These are phyloP conservation scores for Nannochloris sp. DNA, from an alignment of 139 green algal species.

Conservation along the genomic window DNA sequence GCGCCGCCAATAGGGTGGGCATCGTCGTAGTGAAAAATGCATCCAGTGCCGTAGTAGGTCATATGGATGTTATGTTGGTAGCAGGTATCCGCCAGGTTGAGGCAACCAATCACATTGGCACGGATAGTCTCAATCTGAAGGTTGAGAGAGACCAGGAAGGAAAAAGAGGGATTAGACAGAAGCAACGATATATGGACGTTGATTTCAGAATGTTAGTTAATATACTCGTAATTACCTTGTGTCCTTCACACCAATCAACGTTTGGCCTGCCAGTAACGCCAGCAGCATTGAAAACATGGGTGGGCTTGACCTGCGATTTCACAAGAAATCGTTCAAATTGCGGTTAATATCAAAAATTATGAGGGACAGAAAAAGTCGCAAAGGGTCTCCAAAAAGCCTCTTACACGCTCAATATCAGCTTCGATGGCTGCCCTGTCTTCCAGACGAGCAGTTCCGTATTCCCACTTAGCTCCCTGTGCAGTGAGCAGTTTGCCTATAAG, in stretches of 20 bases:
- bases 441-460: slow-evolving; percentile 75
- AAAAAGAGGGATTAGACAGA: no score
- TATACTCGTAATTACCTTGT: no score
- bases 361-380: no score
- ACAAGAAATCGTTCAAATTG: no score
- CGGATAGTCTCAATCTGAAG: slow-evolving; percentile 85
- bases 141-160: no score
- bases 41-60: slow-evolving; percentile 93
- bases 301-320: slow-evolving; percentile 85
- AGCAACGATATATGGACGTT: no score
- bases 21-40: slow-evolving; percentile 98
- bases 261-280: slow-evolving; percentile 93
- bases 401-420: slow-evolving; percentile 78
- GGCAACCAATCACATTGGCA: slow-evolving; percentile 88
- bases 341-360: no score
- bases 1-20: slow-evolving; percentile 58
- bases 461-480: slow-evolving; percentile 67
- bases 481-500: slow-evolving; percentile 72
- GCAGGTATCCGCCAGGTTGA: slow-evolving; percentile 85
- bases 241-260: slow-evolving; percentile 97
- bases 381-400: no score
- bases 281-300: slow-evolving; percentile 91
- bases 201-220: no score
- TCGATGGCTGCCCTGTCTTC: slow-evolving; percentile 78
- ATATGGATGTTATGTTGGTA: slow-evolving; percentile 70